Evolutionary conservation across 345 rosid species (phyloP), one percentile per base, ranked within the genome.

Genomic region (Draba incana): DNA sequence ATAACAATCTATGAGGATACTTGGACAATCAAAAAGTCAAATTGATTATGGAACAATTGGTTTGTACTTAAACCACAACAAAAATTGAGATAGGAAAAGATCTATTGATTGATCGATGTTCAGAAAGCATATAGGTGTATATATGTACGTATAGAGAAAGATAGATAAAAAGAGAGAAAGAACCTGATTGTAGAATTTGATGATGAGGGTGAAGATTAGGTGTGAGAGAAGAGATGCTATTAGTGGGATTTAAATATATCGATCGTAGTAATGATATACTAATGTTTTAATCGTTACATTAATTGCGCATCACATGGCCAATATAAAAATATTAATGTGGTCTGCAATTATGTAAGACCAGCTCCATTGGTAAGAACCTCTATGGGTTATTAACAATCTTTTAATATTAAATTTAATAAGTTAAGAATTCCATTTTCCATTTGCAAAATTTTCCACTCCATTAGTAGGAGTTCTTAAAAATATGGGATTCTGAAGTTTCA

Each of bases 121-220:
- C 2, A 35, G 13, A 51, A 24, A 43, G 20, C 3, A 33, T 7
- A 38, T 46, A 46, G 11, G 8, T 25, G 13, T 20, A 20, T 20
- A 6, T 54, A 30, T 16, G 37, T 24, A 13, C 20, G 20, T 16
- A 48, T 0, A 10, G 10, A 42, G 41, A 65, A 41, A 47, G 16
- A 48, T 6, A 54, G 41, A 14, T 15, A 56, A 15, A 25, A 25
- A 20, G 66, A 64, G 46, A 64, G 38, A n/a, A 12, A 39, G 7
- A 3, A 72, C 77, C 77, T 59, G 68, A 10, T 33, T 27, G 54
- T 35, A 52, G 68, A 59, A 42, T 11, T 44, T 28, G 52, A 33
- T 42, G 66, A 42, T 41, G 60, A 46, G 0, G 67, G 31, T 14
- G 68, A 51, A 38, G 50, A 37, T 52, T 42, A 24, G 56, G 33